Base-by-base conservation (phyloP, 108 stramenopile species). In the Cyclostephanos invisitatus region DNA sequence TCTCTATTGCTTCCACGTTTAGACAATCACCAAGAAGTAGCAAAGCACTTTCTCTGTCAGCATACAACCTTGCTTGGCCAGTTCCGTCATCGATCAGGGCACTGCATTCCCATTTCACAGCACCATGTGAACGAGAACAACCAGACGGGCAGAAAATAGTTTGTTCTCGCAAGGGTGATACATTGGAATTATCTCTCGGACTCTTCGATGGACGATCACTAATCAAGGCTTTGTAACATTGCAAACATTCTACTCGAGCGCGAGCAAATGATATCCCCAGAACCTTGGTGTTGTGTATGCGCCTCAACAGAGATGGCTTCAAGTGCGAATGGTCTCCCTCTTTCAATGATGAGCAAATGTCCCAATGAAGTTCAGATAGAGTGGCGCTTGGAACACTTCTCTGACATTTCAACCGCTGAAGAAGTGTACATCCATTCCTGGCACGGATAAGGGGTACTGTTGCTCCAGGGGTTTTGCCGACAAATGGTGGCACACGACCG, bases 21-120 rank as follows among this genome's bases (percentile, higher is more conserved):
- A 68, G 48, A 53, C 47, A 36, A 67, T 64, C 53, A 40, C 87
- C 85, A 24, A 92, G 65, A 18, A 92, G 68, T 14, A 85, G 61
- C 58, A 90, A 44, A 1, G 94, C 91, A 11, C 81, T 82, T 46
- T 95, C 91, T 58, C 91, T 84, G 60, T 95, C 91, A n/a, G 91
- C 90, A 48, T 84, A 89, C 20, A 95, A 38, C 49, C 88, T 92
- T 44, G 88, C 88, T 73, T 91, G 91, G 21, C 91, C 94, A 47
- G 91, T 92, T 7, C 90, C 89, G 67, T 95, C 94, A 64, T 95
- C 91, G 25, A 92, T 60, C 47, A 88, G 66, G 7, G 87, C 90
- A 64, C 87, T 92, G 75, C 91, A 92, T 71, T 95, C 91, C 94
- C 94, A 95, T 64, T 85, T 84, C 20, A 95, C 68, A 57, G 50